Evolutionary conservation across 2,329 filamentous ascomycete genomes (phyloP).

Genomic region (Pestalotiopsis sp.): DNA sequence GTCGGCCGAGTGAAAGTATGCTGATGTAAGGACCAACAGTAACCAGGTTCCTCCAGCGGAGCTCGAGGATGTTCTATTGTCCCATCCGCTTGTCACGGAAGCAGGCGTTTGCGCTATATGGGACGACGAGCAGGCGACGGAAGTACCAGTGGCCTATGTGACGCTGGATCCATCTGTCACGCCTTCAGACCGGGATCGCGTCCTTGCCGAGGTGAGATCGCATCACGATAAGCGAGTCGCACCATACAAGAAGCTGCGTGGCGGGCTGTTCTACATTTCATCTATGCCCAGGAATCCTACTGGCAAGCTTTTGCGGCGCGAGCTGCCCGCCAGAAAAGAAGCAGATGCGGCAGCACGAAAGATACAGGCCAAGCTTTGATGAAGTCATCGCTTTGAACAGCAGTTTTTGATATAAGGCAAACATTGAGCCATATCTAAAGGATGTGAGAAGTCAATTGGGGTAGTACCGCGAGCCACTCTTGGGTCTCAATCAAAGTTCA

Average conservation of each 20-base stretch:
- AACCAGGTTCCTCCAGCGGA: constrained; percentile 65
- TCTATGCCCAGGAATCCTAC: constrained; percentile 28
- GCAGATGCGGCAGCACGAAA: not conserved
- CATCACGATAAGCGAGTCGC: constrained; percentile 28
- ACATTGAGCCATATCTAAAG: no score
- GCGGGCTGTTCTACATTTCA: constrained; percentile 29
- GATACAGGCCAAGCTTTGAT: no score
- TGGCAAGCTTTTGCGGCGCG: constrained; percentile 31
- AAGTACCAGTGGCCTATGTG: constrained; percentile 50
- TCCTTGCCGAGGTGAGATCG: constrained; percentile 22
- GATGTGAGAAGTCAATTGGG: no score
- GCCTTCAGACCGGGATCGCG: constrained; percentile 18
- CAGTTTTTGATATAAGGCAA: no score
- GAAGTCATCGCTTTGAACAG: no score
- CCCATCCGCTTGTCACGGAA: constrained; percentile 39
- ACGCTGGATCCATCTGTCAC: constrained; percentile 26
- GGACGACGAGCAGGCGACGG: constrained; percentile 30
- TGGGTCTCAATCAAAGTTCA: not conserved
- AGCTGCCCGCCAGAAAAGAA: constrained; percentile 10
- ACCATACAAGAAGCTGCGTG: constrained; percentile 33
- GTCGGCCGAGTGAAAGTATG: not conserved
- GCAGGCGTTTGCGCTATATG: constrained; percentile 39
- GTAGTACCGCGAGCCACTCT: no score
- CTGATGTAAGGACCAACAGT: not conserved
- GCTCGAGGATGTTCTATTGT: constrained; percentile 41